These are phyloP conservation scores for Linnemannia schmuckeri DNA, from an alignment of 192 early-diverging fungal species.

Conservation along the genomic window DNA sequence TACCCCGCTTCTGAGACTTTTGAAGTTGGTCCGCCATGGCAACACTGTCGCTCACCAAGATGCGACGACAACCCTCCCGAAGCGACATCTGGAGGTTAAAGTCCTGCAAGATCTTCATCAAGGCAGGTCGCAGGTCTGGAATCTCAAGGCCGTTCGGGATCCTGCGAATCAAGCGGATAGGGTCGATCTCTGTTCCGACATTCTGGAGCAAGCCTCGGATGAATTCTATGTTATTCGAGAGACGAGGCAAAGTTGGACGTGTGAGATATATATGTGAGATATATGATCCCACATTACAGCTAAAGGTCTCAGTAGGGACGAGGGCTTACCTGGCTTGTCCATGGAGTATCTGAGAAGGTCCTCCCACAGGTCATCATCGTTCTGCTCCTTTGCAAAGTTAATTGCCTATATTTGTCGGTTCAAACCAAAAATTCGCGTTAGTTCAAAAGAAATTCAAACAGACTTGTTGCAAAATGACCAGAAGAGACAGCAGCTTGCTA, in stretches of 20 bases:
- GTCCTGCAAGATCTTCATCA: slow-evolving; percentile 93
- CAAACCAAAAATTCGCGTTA: background rate
- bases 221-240: slow-evolving; percentile 70
- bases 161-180: slow-evolving; percentile 80
- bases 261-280: slow-evolving; percentile 25
- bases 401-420: slow-evolving; percentile 76
- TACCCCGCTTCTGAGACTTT: slow-evolving; percentile 74
- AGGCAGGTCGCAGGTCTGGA: slow-evolving; percentile 81
- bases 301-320: too few relatives aligned
- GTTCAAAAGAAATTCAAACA: background rate
- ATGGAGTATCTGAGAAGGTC: slow-evolving; percentile 93
- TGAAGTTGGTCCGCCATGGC: slow-evolving; percentile 80
- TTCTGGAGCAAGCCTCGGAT: slow-evolving; percentile 94
- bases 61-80: slow-evolving; percentile 90
- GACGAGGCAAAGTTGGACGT: slow-evolving; percentile 9
- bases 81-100: slow-evolving; percentile 93
- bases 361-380: slow-evolving; percentile 95
- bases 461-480: background rate
- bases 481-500: slow-evolving; percentile 11
- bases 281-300: background rate
- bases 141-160: slow-evolving; percentile 88
- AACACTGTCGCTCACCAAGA: slow-evolving; percentile 89
- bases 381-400: slow-evolving; percentile 98
- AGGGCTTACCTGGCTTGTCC: slow-evolving; percentile 89
- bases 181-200: slow-evolving; percentile 88